phyloP scores from a whole-genome alignment of 2,329 filamentous ascomycete species.

The Alternaria incomplexa region DNA sequence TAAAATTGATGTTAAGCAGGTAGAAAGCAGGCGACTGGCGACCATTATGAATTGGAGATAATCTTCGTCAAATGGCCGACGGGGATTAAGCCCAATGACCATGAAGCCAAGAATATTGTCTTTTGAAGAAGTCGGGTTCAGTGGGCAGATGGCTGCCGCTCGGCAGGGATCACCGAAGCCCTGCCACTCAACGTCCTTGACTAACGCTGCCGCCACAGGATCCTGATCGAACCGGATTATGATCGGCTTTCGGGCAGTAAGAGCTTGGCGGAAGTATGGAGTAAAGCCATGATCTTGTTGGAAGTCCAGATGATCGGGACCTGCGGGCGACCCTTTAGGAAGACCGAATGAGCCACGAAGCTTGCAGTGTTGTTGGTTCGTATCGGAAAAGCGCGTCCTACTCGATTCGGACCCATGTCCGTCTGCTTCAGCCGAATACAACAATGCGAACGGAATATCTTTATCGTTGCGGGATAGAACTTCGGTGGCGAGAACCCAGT shows the following conservation, averaged over 20 bases:
- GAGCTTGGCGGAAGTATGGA: conserved; percentile 41
- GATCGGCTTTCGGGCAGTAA: conserved; percentile 28
- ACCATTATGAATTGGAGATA: conserved; percentile 48
- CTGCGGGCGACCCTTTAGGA: conserved; percentile 22
- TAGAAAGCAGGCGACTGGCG: conserved; percentile 45
- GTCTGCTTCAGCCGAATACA: conserved; percentile 31
- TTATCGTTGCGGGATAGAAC: conserved; percentile 74
- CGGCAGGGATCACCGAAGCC: conserved; percentile 44
- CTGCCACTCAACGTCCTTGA: conserved; percentile 38
- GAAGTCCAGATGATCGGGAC: conserved; percentile 31
- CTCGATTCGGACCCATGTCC: conserved; percentile 5
- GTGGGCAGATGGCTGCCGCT: conserved; percentile 43
- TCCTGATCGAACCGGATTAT: conserved; percentile 37
- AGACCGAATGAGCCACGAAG: conserved; percentile 33
- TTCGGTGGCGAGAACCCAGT: conserved; percentile 71
- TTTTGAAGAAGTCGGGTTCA: conserved; percentile 41
- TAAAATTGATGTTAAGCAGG: conserved; percentile 48
- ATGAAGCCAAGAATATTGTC: conserved; percentile 49
- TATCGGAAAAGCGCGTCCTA: conserved; percentile 11
- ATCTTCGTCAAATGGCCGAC: conserved; percentile 48
- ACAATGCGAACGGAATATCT: conserved; percentile 33
- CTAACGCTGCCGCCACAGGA: conserved; percentile 34
- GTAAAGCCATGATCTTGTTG: conserved; percentile 19
- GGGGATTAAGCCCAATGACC: conserved; percentile 49
- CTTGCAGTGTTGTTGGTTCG: conserved; percentile 19